phyloP scores from a whole-genome alignment of 305 asterid species.

The Solanum hybrid region DNA sequence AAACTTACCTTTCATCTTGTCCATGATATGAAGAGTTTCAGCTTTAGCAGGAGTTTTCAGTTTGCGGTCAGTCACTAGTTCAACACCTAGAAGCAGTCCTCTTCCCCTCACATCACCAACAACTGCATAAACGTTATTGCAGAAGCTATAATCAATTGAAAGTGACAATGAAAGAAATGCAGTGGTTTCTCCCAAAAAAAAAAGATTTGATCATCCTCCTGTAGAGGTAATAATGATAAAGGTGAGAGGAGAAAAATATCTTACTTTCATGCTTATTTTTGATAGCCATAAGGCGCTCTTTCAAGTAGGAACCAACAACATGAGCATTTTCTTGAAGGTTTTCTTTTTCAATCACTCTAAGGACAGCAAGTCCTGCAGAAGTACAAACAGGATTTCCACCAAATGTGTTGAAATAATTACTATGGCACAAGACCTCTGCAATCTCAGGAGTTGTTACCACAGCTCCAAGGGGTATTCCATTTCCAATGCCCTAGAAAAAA shows the following conservation, averaged over 20 bases:
- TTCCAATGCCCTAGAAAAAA: conserved; percentile 66
- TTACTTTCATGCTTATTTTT: conserved; percentile 57
- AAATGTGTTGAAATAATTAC: conserved; percentile 65
- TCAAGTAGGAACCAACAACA: conserved; percentile 54
- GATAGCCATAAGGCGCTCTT: conserved; percentile 44
- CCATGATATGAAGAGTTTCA: conserved; percentile 58
- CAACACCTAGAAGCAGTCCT: conserved; percentile 79
- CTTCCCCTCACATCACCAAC: conserved; percentile 74
- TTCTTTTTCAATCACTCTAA: conserved; percentile 58
- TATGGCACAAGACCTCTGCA: conserved; percentile 45
- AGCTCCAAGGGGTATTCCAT: conserved; percentile 76
- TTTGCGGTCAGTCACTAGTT: conserved; percentile 62
- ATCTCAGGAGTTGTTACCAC: conserved; percentile 70
- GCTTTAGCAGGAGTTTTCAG: conserved; percentile 65
- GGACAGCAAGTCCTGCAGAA: conserved; percentile 77
- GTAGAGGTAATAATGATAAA: background rate
- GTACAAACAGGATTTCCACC: conserved; percentile 85
- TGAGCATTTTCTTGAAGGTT: conserved; percentile 59
- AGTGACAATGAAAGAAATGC: background rate
- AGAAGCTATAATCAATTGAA: background rate
- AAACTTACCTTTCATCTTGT: conserved; percentile 61
- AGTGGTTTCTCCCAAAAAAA: background rate
- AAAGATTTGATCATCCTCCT: background rate
- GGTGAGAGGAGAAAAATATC: background rate
- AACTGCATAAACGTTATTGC: conserved; percentile 26